Conservation (phyloP, 2,329 filamentous ascomycete species). For the Hypoxylon sp. region DNA sequence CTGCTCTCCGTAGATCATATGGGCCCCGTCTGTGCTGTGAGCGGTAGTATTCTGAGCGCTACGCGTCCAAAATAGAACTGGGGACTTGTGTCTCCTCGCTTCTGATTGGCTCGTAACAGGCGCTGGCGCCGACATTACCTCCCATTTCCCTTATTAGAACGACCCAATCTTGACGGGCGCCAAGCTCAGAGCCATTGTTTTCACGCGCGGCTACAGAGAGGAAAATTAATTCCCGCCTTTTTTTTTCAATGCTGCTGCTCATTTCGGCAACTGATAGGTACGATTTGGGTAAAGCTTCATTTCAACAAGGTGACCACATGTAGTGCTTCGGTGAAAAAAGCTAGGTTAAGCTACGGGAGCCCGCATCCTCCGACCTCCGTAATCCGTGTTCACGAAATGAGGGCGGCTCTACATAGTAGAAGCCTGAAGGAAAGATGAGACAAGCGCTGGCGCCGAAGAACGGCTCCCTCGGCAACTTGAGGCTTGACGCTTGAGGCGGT, state of each 20-base stretch:
- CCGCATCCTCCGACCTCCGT: constrained; percentile 13
- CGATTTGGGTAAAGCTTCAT: constrained; percentile 18
- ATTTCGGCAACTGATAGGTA: constrained; percentile 11
- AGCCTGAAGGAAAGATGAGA: constrained; percentile 17
- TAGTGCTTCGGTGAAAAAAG: constrained; percentile 20
- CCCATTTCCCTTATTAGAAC: constrained; percentile 3
- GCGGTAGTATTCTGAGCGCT: constrained; percentile 1
- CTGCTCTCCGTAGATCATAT: constrained; percentile 1
- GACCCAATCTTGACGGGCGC: not conserved
- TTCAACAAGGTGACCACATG: constrained; percentile 31
- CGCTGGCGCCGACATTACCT: not conserved
- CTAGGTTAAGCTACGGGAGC: not conserved
- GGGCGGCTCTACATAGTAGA: constrained; percentile 4
- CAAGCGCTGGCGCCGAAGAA: constrained; percentile 32
- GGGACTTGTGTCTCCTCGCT: not conserved
- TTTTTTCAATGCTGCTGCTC: constrained; percentile 4
- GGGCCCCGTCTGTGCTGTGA: constrained; percentile 9
- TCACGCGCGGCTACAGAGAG: constrained; percentile 1
- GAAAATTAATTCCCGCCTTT: not conserved
- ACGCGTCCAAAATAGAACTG: constrained; percentile 16
- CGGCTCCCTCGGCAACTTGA: constrained; percentile 1
- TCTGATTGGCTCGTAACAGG: not conserved
- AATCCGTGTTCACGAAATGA: not conserved
- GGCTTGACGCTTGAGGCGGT: constrained; percentile 16
- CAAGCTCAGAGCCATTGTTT: not conserved